Evolutionary conservation across 106 monocot genomes (phyloP), one percentile per base, ranked within the genome.

Genomic region (Triglochin maritima): DNA sequence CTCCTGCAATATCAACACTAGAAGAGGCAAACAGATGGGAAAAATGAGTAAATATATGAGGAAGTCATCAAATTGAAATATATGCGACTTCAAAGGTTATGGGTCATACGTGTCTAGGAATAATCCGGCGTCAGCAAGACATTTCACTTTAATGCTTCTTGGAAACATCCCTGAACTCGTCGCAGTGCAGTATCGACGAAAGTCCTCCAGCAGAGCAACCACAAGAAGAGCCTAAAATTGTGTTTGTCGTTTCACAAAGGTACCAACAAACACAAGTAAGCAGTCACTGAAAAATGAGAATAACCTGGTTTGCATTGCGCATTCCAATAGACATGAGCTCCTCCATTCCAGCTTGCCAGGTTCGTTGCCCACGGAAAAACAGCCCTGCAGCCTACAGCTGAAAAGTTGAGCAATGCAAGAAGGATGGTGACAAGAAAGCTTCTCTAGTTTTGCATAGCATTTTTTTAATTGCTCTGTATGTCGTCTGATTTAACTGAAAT

Each of bases 1-100:
- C 61, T 49, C 96, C 96, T 72, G 85, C 81, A 6, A 96, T 78
- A 80, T 96, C 88, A 65, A 78, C 70, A 62, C 95, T 96, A 56
- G 14, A 79, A 53, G 50, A 57, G 11, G 29, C 29, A 29, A 29
- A 29, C 42, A 17, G 2, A 10, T 12, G 5, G 49, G 45, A 59
- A 46, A 9, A 44, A 64, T 15, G 29, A 29, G 29, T 29, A 64
- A 69, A 52, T 9, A 3, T 6, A 46, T 9, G 14, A 47, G 17
- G 43, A 14, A 17, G 10, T 46, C 9, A 69, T 12, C 4, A 46
- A 14, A 12, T 46, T 29, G 29, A 29, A 29, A 29, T 29, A 29
- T 29, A 29, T 29, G n/a, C 0, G 42, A 9, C 56, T 3, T 3
- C 47, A 2, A 29, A 47, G 29, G 12, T 10, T 5, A 1, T 6